Evolutionary conservation across 495 filamentous ascomycete genomes (phyloP), one percentile per base, ranked within the genome.

Genomic region (Hypoxylon fragiforme): DNA sequence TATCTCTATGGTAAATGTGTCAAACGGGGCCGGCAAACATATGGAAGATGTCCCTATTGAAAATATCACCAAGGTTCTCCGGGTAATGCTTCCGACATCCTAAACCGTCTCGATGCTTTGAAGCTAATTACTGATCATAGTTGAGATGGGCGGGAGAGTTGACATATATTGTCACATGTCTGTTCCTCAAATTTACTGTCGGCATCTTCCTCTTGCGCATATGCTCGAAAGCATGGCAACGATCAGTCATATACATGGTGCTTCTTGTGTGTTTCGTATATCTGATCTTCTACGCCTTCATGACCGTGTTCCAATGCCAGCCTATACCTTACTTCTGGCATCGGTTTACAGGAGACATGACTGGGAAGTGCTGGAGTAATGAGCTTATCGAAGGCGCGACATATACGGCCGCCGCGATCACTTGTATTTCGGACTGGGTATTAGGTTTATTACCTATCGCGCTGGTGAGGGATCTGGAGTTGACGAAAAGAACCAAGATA

Each of bases 161-260:
- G 24, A 54, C 66, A 31, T 77, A 74, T 49, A 51, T 74, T 16
- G 46, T 67, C n/a, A 63, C 66, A 31, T 70, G 57, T 30, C 56
- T 64, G 6, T 34, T 65, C 14, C 44, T 74, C 2, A 77, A 77
- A 40, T 62, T 69, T 13, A 62, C 70, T 2, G 62, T 74, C 14
- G 74, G 69, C 12, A 26, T 73, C 37, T 74, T 75, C 55, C 69
- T 75, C 18, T 57, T 74, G 3, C 73, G 73, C 24, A 62, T 77
- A 30, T 69, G 70, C 32, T 49, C 65, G 5, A 44, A 45, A 22
- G 13, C 13, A 3, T 68, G 65, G 65, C 65, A 65, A 20, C 56
- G 51, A 18, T 20, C 31, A 3, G 44, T 65, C 24, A 69, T 73
- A 38, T 70, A 50, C 61, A 63, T 53, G 7, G 64, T 72, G 13